Percentiles rank a stretch among this genome's conserved stretches.
These are phyloP conservation scores for Fusarium keratoplasticum DNA, from an alignment of 2,329 filamentous ascomycete genomes.

Conservation along the genomic window DNA sequence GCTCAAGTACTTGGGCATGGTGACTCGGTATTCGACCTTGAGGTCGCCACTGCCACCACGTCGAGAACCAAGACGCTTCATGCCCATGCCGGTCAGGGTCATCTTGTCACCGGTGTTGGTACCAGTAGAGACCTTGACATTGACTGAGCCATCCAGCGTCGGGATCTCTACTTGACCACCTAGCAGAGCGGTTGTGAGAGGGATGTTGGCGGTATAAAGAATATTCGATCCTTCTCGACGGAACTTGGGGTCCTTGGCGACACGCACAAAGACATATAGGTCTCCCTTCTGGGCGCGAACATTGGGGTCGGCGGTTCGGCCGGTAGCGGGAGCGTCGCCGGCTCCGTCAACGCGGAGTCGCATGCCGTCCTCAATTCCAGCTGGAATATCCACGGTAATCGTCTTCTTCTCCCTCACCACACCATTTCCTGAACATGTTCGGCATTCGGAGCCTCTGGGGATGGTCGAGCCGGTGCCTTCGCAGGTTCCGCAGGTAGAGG, in stretches of 20 bases:
- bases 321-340: conserved; percentile 86
- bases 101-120: conserved; percentile 94
- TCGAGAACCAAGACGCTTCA: conserved; percentile 83
- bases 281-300: conserved; percentile 81
- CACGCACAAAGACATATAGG: conserved; percentile 89
- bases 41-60: conserved; percentile 81
- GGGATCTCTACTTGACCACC: conserved; percentile 92
- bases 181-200: conserved; percentile 90
- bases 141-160: conserved; percentile 90
- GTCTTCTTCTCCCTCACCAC: conserved; percentile 86
- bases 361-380: conserved; percentile 97
- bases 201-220: conserved; percentile 90
- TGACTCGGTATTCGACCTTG: conserved; percentile 92
- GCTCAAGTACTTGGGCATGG: conserved; percentile 94
- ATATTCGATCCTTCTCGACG: conserved; percentile 89
- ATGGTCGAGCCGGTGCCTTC: conserved; percentile 81
- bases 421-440: conserved; percentile 82
- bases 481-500: conserved; percentile 85
- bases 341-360: conserved; percentile 85
- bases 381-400: conserved; percentile 90
- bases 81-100: conserved; percentile 89
- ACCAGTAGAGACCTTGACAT: conserved; percentile 89
- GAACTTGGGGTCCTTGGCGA: conserved; percentile 92
- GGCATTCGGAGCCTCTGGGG: conserved; percentile 84
- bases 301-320: conserved; percentile 72